Conservation (phyloP, 257 asterid genomes). For the Henckelia pumila region DNA sequence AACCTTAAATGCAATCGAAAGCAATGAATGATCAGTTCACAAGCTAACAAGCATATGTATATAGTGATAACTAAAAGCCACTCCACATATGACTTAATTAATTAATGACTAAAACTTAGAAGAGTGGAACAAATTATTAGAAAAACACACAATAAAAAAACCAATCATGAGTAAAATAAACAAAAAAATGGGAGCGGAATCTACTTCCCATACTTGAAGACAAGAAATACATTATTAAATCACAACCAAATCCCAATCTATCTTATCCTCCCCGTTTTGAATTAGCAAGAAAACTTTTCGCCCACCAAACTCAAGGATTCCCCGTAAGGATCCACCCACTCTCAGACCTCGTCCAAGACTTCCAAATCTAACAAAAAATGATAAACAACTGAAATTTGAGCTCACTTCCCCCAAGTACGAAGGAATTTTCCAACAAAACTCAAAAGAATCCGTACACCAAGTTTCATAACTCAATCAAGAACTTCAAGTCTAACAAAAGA, state of each 20-base stretch:
- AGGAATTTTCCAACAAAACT: slow-evolving; percentile 5
- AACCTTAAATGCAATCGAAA: neutral
- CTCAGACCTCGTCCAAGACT: neutral
- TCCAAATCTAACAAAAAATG: neutral
- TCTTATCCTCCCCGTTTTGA: slow-evolving; percentile 5
- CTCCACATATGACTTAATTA: neutral
- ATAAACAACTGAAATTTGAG: neutral
- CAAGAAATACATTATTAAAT: slow-evolving; percentile 9
- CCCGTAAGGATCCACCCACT: neutral
- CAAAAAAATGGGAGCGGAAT: slow-evolving; percentile 19
- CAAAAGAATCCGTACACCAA: slow-evolving; percentile 16
- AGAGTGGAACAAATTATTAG: slow-evolving; percentile 18
- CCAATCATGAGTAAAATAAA: slow-evolving; percentile 7
- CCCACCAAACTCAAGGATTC: slow-evolving; percentile 10
- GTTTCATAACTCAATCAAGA: slow-evolving; percentile 19
- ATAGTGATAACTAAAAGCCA: slow-evolving; percentile 5
- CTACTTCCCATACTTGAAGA: slow-evolving; percentile 6
- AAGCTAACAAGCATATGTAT: neutral
- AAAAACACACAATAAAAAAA: neutral
- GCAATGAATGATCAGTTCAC: neutral
- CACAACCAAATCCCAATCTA: slow-evolving; percentile 15
- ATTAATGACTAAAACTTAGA: slow-evolving; percentile 22
- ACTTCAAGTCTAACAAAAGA: slow-evolving; percentile 20
- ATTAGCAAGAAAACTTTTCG: slow-evolving; percentile 13
- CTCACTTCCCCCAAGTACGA: no score